Percentiles rank a stretch among this genome's conserved stretches.
Evolutionary conservation across 805 yeast species (phyloP).

Genomic region (Kodamaea nitidulidarum): DNA sequence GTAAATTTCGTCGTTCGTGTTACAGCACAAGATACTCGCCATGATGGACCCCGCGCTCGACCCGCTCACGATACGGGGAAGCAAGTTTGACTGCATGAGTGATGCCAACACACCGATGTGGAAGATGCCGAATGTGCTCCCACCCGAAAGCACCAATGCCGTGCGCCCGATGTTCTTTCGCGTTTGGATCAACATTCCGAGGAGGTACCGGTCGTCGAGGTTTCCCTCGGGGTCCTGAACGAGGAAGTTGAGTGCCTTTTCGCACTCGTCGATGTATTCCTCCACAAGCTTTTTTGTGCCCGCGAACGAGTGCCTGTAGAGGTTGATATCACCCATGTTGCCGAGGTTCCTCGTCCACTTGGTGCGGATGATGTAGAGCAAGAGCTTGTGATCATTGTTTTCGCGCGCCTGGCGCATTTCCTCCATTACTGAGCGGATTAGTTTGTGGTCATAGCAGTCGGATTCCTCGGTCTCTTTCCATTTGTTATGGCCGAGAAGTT

Average conservation of each 20-base stretch:
- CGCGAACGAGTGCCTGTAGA: slow-evolving; percentile 73
- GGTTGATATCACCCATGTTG: slow-evolving; percentile 74
- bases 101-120: slow-evolving; percentile 91
- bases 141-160: slow-evolving; percentile 92
- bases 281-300: slow-evolving; percentile 86
- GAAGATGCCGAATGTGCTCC: slow-evolving; percentile 88
- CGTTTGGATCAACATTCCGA: slow-evolving; percentile 81
- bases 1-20: slow-evolving; percentile 65
- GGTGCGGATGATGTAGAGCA: slow-evolving; percentile 76
- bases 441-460: slow-evolving; percentile 66
- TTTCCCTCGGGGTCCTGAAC: slow-evolving; percentile 33
- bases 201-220: slow-evolving; percentile 63
- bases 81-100: slow-evolving; percentile 62
- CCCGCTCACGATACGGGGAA: slow-evolving; percentile 89
- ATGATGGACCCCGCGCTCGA: slow-evolving; percentile 95
- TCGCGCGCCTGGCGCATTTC: slow-evolving; percentile 60
- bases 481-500: slow-evolving; percentile 52
- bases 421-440: slow-evolving; percentile 48
- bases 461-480: slow-evolving; percentile 72
- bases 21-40: slow-evolving; percentile 82
- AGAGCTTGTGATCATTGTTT: slow-evolving; percentile 51
- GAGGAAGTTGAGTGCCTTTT: slow-evolving; percentile 39
- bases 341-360: slow-evolving; percentile 84
- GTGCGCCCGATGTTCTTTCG: slow-evolving; percentile 91
- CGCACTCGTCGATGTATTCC: slow-evolving; percentile 78